Percentiles rank a stretch among this genome's conserved stretches.
Conservation (phyloP, 306 rosid species). For the Abrus precatorius region DNA sequence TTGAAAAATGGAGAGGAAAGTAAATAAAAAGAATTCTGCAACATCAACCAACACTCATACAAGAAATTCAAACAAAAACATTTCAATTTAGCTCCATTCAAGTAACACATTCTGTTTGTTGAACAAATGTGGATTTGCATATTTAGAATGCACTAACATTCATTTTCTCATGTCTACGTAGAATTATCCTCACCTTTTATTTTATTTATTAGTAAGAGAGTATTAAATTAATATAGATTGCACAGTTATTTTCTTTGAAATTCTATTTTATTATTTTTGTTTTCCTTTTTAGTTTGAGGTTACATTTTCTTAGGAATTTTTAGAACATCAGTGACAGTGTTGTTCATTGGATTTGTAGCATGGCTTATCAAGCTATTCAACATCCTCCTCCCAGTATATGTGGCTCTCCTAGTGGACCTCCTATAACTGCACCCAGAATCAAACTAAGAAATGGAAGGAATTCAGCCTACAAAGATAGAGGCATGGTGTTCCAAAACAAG, state of each 20-base stretch:
- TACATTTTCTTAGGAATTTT: too few relatives aligned
- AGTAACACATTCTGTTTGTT: conserved; percentile 11
- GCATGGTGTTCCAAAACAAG: too few relatives aligned
- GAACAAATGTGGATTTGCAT: not conserved
- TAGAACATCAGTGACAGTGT: too few relatives aligned
- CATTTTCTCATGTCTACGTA: not conserved
- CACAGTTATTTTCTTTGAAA: not conserved
- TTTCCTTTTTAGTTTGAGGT: too few relatives aligned
- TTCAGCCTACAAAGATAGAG: too few relatives aligned
- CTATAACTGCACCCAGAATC: too few relatives aligned
- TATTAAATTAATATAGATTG: not conserved
- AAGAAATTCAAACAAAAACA: conserved; percentile 54
- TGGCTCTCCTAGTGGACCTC: too few relatives aligned
- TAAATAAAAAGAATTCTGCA: conserved; percentile 66
- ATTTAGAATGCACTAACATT: not conserved
- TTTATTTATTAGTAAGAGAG: not conserved
- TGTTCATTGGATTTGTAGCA: too few relatives aligned
- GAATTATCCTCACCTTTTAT: not conserved
- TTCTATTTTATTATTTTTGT: not conserved
- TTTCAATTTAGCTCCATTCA: conserved; percentile 57
- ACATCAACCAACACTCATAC: conserved; percentile 70
- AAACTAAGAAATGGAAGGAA: too few relatives aligned
- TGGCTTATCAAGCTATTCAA: too few relatives aligned
- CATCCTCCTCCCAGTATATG: too few relatives aligned
- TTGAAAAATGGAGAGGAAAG: conserved; percentile 56